Base-by-base conservation (phyloP, 2,329 filamentous ascomycete genomes). In the Hypoxylon sp. region DNA sequence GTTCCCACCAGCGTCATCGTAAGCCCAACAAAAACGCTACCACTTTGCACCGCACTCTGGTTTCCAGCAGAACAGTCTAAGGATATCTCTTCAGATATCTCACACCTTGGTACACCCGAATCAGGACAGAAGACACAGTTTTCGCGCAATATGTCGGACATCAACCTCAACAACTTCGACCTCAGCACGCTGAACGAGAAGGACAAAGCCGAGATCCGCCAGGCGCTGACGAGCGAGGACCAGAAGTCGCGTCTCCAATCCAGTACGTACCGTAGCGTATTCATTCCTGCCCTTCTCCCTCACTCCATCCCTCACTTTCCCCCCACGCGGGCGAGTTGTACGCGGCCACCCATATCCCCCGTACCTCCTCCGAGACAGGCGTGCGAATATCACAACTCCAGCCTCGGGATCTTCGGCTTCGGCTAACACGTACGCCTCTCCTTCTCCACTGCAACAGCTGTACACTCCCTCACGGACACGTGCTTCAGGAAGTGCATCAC, bases 401-500 rank as follows among this genome's bases (percentile, higher is more conserved):
- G 34, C 2, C 20, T 32, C 24, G 30, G 41, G 49, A 52, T n/a
- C 48, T 17, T 37, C 30, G 49, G 46, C 37, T 19, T 20, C 17
- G 6, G 62, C 59, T 59, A 52, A 55, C 37, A 53, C 32, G 47
- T 61, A 10, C 30, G n/a, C n/a, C n/a, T n/a, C n/a, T n/a, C n/a
- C n/a, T 43, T 24, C 30, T 7, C 6, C 3, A 44, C 30, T 32
- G 26, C 30, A 63, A 30, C 58, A 87, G 85, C 83, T 75, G 83
- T 84, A 11, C 84, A 87, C 74, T 78, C 75, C 66, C 73, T 88
- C 55, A 87, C 84, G 44, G 91, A 95, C 73, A 87, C 91, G 64
- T 99, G 95, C 86, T 99, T 94, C 89, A 93, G 89, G 76, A 98
- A 97, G 82, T 99, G 95, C 83, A 84, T 97, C 64, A 90, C 91